Conservation (phyloP, 1,284 basidiomycete species). For the Ceratobasidium sp. region DNA sequence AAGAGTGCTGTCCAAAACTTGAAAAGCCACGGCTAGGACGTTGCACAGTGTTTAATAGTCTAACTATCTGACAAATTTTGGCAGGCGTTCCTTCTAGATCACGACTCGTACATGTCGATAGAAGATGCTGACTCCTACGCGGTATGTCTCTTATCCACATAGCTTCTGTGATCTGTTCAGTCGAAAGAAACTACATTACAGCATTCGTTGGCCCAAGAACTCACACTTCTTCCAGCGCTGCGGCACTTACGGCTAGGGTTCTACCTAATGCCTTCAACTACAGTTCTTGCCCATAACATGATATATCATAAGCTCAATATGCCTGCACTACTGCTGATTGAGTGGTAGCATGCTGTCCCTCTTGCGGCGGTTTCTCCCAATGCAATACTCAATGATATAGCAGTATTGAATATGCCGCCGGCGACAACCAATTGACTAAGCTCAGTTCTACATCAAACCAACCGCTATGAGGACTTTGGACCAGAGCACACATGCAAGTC, state of each 20-base stretch:
- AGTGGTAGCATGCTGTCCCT: conserved; percentile 27
- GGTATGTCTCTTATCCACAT: not conserved
- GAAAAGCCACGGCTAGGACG: not conserved
- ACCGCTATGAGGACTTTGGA: conserved; percentile 7
- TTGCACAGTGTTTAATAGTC: conserved; percentile 22
- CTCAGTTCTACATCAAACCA: conserved; percentile 2
- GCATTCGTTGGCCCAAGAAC: conserved; percentile 23
- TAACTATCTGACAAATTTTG: conserved; percentile 16
- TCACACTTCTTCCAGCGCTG: not conserved
- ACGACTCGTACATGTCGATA: conserved; percentile 16
- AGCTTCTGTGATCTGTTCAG: not conserved
- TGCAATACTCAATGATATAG: not conserved
- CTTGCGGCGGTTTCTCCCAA: not conserved
- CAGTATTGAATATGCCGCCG: not conserved
- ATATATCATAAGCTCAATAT: conserved; percentile 23
- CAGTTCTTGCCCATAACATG: conserved; percentile 28
- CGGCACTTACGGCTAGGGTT: conserved; percentile 1
- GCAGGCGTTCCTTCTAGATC: not conserved
- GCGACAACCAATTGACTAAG: conserved; percentile 2
- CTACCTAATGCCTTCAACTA: conserved; percentile 24
- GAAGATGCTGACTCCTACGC: conserved; percentile 34
- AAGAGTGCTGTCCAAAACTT: not conserved
- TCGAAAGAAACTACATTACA: no score
- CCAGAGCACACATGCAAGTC: not conserved
- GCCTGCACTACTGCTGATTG: not conserved